Percentiles rank a stretch among this genome's conserved stretches.
These are phyloP conservation scores for Tanacetum coccineum DNA, from an alignment of 129 eudicot species.

Conservation along the genomic window DNA sequence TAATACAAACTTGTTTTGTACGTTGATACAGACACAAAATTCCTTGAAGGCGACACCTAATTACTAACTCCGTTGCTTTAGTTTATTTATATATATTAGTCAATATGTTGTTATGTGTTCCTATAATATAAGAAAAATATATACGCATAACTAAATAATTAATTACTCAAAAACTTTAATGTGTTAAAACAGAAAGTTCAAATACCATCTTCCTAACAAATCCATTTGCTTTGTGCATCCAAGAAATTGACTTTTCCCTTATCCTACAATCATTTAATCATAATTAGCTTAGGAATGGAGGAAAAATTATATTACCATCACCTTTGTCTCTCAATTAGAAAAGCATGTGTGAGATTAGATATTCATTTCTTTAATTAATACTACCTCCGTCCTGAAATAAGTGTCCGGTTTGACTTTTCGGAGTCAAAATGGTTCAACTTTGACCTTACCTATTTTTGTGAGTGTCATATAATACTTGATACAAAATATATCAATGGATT, in stretches of 20 bases:
- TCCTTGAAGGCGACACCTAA: slow-evolving; percentile 19
- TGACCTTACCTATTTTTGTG: too few species aligned
- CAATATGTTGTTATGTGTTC: slow-evolving; percentile 4
- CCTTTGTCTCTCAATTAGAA: too few species aligned
- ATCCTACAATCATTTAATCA: too few species aligned
- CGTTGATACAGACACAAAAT: not conserved
- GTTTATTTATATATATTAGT: not conserved
- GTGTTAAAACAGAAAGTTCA: slow-evolving; percentile 5
- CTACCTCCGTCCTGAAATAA: too few species aligned
- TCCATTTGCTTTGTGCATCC: slow-evolving; percentile 19
- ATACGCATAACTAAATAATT: not conserved
- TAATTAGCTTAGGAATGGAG: too few species aligned
- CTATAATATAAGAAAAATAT: not conserved
- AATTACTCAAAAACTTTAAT: not conserved
- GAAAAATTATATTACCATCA: too few species aligned
- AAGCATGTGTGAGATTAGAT: too few species aligned
- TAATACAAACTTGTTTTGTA: not conserved
- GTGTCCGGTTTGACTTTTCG: too few species aligned
- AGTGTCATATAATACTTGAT: too few species aligned
- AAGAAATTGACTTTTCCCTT: not conserved
- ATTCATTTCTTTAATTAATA: too few species aligned
- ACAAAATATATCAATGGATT: too few species aligned
- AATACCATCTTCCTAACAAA: slow-evolving; percentile 18
- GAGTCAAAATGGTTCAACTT: too few species aligned
- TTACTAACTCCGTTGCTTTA: slow-evolving; percentile 17